A percentile compares a stretch with the other conserved stretches of the same genome.
Evolutionary conservation across 2,329 filamentous ascomycete species (phyloP).

Genomic region (Cladosporium sp.): DNA sequence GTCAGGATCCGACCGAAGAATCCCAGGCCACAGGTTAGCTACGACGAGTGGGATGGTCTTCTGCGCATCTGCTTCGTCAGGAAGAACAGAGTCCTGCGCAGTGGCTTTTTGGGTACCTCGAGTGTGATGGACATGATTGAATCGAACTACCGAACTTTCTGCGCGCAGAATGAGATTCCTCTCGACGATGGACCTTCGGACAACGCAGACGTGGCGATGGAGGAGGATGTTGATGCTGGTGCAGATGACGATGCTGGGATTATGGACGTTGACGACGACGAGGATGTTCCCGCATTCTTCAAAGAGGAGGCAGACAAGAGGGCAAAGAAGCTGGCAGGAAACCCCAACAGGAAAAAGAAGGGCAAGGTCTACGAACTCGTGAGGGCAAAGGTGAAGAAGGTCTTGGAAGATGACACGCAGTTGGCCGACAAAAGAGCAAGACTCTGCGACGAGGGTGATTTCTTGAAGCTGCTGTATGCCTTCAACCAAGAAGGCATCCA

Average conservation of each 20-base stretch:
- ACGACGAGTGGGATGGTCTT: conserved; percentile 92
- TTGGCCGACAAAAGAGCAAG: conserved; percentile 75
- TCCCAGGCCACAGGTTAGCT: conserved; percentile 79
- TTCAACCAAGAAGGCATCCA: conserved; percentile 93
- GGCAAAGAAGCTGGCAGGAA: conserved; percentile 39
- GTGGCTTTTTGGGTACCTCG: conserved; percentile 71
- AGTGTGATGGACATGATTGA: conserved; percentile 79
- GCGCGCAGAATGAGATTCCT: conserved; percentile 74
- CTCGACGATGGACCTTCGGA: conserved; percentile 60
- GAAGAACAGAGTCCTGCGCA: conserved; percentile 84
- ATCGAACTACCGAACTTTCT: conserved; percentile 84
- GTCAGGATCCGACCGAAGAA: conserved; percentile 84
- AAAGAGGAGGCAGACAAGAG: conserved; percentile 54
- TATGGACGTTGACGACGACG: conserved; percentile 53
- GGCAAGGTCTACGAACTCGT: conserved; percentile 76
- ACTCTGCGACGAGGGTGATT: conserved; percentile 89
- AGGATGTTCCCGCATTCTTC: conserved; percentile 80
- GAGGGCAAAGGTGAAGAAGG: conserved; percentile 77
- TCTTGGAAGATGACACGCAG: conserved; percentile 72
- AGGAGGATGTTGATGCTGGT: conserved; percentile 38
- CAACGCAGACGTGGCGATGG: conserved; percentile 40
- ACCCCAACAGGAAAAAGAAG: conserved; percentile 62
- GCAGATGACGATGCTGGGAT: conserved; percentile 40
- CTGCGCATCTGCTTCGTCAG: conserved; percentile 75
- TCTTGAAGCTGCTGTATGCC: conserved; percentile 70